These are phyloP conservation scores for Artemisia annua DNA, from an alignment of 129 eudicot species.

Conservation along the genomic window DNA sequence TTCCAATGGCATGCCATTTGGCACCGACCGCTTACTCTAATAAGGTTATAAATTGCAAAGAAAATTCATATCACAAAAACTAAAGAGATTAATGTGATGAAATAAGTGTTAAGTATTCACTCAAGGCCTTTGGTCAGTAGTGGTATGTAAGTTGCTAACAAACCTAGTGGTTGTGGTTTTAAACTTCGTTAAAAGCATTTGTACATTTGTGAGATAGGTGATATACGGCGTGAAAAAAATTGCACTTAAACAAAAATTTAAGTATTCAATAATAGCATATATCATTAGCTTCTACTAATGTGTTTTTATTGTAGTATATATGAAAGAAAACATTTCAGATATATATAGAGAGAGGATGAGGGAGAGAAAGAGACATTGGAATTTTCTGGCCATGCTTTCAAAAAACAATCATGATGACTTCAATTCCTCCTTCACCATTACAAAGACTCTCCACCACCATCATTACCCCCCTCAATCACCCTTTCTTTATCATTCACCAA, in stretches of 20 bases:
- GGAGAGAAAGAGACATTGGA: constrained; percentile 21
- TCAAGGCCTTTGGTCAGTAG: too few relatives aligned
- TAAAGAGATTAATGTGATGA: background rate
- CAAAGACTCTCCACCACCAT: background rate
- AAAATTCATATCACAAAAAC: too few relatives aligned
- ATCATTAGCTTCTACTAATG: constrained; percentile 7
- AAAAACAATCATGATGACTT: constrained; percentile 34
- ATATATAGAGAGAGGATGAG: background rate
- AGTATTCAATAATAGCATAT: constrained; percentile 23
- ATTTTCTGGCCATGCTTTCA: constrained; percentile 32
- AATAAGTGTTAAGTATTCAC: background rate
- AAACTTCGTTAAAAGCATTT: background rate
- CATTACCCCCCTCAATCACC: constrained; percentile 18
- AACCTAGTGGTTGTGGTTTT: too few relatives aligned
- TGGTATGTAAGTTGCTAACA: too few relatives aligned
- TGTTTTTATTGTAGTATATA: background rate
- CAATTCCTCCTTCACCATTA: constrained; percentile 19
- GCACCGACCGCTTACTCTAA: too few relatives aligned
- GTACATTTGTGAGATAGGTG: too few relatives aligned
- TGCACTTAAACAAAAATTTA: too few relatives aligned
- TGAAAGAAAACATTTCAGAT: background rate
- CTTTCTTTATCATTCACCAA: constrained; percentile 24
- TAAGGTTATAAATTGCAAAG: too few relatives aligned
- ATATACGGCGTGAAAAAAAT: too few relatives aligned
- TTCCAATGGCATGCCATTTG: too few relatives aligned